phyloP scores from a whole-genome alignment of 2,329 filamentous ascomycete species.

The Ophiostoma sp. region DNA sequence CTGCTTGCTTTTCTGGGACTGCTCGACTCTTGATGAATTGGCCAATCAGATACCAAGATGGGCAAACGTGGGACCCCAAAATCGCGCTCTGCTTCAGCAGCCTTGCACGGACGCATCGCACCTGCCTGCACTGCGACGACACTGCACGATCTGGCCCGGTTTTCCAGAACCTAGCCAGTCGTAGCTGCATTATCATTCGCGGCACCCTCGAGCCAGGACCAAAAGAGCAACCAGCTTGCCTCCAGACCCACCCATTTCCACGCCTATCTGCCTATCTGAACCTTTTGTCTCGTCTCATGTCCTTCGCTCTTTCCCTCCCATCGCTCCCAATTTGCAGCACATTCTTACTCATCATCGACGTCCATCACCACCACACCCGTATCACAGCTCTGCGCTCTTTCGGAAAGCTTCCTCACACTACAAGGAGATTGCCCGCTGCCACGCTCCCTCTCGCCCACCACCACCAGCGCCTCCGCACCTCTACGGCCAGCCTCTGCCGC shows the following conservation, averaged over 20 bases:
- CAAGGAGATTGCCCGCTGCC: background rate
- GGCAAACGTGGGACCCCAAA: slow-evolving; percentile 20
- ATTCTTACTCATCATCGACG: slow-evolving; percentile 12
- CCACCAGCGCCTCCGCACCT: too few species aligned
- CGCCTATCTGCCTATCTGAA: background rate
- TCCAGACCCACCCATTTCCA: background rate
- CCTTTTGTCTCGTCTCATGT: background rate
- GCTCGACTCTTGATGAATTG: background rate
- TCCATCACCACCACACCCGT: background rate
- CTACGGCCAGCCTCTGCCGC: too few species aligned
- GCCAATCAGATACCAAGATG: slow-evolving; percentile 16
- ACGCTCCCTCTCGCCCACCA: too few species aligned
- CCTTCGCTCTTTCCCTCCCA: background rate
- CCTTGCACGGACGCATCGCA: slow-evolving; percentile 8
- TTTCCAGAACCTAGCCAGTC: background rate
- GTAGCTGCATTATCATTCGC: background rate
- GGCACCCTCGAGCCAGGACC: background rate
- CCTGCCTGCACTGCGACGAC: slow-evolving; percentile 1
- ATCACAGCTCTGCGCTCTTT: background rate
- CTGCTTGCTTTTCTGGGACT: slow-evolving; percentile 2
- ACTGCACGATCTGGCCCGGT: background rate
- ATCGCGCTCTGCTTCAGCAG: slow-evolving; percentile 18
- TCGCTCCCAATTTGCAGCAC: background rate
- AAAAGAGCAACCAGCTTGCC: slow-evolving; percentile 7
- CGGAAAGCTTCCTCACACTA: background rate